Evolutionary conservation across 2,329 filamentous ascomycete genomes (phyloP), one percentile per base, ranked within the genome.

Genomic region (Plenodomus biglobosus): DNA sequence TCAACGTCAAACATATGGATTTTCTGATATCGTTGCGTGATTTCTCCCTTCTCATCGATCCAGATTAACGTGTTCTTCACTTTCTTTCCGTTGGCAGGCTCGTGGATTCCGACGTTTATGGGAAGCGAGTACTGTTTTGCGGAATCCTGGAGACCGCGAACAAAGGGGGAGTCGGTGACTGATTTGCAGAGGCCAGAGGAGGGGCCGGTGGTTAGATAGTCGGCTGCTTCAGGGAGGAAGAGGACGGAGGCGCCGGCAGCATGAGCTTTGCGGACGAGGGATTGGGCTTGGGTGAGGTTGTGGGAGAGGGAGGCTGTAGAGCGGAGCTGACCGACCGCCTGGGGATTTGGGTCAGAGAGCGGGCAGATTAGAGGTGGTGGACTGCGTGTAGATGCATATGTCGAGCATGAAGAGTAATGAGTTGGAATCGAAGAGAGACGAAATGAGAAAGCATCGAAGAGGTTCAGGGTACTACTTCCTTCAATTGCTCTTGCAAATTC

Each of bases 141-240:
- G 17, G 85, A 84, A 18, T 81, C 74, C 52, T 84, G 85, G 1
- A 96, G 80, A 3, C 91, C 91, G 0, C 79, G 75, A 11, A 96
- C 86, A 69, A 96, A 96, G 21, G 83, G 80, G 11, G 85, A 90
- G 18, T 78, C 75, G 2, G 79, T 69, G 34, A 86, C 81, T 2
- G 90, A 80, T 48, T 80, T 81, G 55, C 84, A 90, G 8, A 96
- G 84, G 3, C 82, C 78, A 8, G 91, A 73, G 0, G 86, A 87
- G 2, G 85, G 78, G 0, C 84, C 85, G 1, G 80, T 77, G 17
- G 84, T 87, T 62, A 96, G 91, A 55, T 96, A 96, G 75, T 96
- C 91, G 47, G 92, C 92, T 79, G 96, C 92, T n/a, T 53, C 92
- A 11, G 92, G 92, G 44, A 96, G 85, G 75, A 97, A 96, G 41